Percentiles rank a stretch among this genome's conserved stretches.
phyloP scores from a whole-genome alignment of 257 asterid species.

The Salvia splendens region DNA sequence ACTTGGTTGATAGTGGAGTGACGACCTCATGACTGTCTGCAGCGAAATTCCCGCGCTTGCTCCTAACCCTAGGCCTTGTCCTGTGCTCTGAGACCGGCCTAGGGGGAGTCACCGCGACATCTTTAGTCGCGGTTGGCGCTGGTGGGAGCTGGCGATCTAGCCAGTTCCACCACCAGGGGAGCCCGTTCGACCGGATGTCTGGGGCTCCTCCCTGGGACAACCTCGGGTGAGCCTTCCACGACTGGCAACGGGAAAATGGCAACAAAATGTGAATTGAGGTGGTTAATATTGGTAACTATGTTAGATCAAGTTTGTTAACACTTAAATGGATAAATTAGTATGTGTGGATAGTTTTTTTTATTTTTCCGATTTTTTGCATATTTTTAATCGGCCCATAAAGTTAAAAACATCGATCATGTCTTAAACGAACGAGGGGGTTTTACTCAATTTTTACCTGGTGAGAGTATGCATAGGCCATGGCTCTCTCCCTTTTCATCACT shows the following conservation, averaged over 20 bases:
- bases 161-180: slow-evolving; percentile 99
- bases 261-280: background rate
- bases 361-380: background rate
- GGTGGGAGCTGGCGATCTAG: slow-evolving; percentile 65
- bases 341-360: background rate
- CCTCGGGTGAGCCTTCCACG: slow-evolving; percentile 61
- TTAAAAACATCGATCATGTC: slow-evolving; percentile 3
- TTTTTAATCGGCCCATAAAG: background rate
- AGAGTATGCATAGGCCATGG: slow-evolving; percentile 93
- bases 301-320: background rate
- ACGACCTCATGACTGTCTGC: slow-evolving; percentile 45
- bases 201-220: slow-evolving; percentile 39
- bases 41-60: slow-evolving; percentile 27
- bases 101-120: slow-evolving; percentile 44
- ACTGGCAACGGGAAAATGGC: slow-evolving; percentile 38
- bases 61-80: slow-evolving; percentile 49
- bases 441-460: slow-evolving; percentile 58
- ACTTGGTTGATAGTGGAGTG: slow-evolving; percentile 65
- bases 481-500: slow-evolving; percentile 81
- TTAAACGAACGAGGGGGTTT: background rate
- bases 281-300: background rate
- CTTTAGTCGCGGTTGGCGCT: background rate
- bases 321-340: background rate
- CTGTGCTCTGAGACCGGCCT: slow-evolving; percentile 60
- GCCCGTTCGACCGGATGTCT: slow-evolving; percentile 59